Conservation (phyloP, 768 basidiomycete genomes). For the Pleurotus sapidus region DNA sequence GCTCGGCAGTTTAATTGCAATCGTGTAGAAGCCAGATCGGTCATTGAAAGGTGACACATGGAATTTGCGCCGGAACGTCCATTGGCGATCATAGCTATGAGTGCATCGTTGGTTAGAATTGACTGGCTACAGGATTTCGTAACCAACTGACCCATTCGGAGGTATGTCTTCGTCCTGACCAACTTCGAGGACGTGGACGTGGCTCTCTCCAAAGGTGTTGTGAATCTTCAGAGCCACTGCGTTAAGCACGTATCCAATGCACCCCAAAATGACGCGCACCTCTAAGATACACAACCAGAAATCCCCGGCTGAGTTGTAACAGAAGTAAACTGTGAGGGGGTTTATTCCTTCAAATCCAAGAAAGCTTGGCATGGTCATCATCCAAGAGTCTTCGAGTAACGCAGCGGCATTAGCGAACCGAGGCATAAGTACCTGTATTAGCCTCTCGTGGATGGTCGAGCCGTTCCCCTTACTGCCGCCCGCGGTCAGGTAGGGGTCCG, state of each 20-base stretch:
- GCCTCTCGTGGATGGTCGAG: slow-evolving; percentile 36
- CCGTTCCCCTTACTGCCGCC: neutral
- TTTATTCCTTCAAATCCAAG: slow-evolving; percentile 70
- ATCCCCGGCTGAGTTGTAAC: slow-evolving; percentile 36
- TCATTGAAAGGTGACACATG: slow-evolving; percentile 81
- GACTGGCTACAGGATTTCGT: neutral
- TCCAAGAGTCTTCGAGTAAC: slow-evolving; percentile 53
- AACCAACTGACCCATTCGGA: slow-evolving; percentile 26
- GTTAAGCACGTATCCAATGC: neutral
- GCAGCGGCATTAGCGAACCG: slow-evolving; percentile 19
- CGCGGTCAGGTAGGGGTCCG: slow-evolving; percentile 39
- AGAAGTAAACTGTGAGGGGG: slow-evolving; percentile 67
- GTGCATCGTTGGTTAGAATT: neutral
- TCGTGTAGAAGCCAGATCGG: slow-evolving; percentile 59
- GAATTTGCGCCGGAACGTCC: slow-evolving; percentile 66
- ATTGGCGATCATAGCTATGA: slow-evolving; percentile 51
- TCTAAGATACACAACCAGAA: slow-evolving; percentile 53
- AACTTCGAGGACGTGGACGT: slow-evolving; percentile 52
- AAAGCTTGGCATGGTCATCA: slow-evolving; percentile 73
- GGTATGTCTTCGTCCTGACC: slow-evolving; percentile 41
- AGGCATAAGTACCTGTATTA: slow-evolving; percentile 31
- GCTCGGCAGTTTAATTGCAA: slow-evolving; percentile 49
- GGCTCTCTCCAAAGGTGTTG: slow-evolving; percentile 73
- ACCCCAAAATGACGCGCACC: slow-evolving; percentile 28
- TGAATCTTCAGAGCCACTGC: slow-evolving; percentile 42